A percentile compares a stretch with the other conserved stretches of the same genome.
Conservation (phyloP, 2,329 filamentous ascomycete species). For the Thelonectria olida region DNA sequence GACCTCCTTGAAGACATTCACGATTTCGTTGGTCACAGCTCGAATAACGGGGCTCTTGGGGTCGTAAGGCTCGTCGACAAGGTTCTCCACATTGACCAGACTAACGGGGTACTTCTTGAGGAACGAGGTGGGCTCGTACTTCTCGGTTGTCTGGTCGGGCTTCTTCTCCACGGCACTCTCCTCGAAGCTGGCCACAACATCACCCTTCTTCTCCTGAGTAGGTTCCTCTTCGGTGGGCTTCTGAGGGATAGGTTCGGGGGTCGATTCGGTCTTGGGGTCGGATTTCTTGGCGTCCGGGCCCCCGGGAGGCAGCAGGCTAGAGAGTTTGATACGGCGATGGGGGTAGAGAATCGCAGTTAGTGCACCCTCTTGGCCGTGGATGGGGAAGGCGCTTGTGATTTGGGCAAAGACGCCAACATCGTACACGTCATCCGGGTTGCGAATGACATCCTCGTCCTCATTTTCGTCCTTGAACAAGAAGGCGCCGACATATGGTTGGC, state of each 20-base stretch:
- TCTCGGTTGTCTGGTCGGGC: slow-evolving; percentile 57
- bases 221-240: slow-evolving; percentile 63
- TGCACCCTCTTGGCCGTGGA: slow-evolving; percentile 83
- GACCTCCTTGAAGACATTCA: slow-evolving; percentile 98
- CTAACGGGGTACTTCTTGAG: slow-evolving; percentile 91
- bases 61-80: slow-evolving; percentile 88
- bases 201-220: slow-evolving; percentile 78
- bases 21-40: slow-evolving; percentile 95
- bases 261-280: slow-evolving; percentile 58
- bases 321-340: slow-evolving; percentile 92
- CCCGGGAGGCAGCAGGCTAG: slow-evolving; percentile 78
- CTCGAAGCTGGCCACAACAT: slow-evolving; percentile 97
- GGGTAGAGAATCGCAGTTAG: slow-evolving; percentile 96
- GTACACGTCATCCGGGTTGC: slow-evolving; percentile 89
- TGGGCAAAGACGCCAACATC: slow-evolving; percentile 98
- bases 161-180: slow-evolving; percentile 75
- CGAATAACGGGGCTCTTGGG: slow-evolving; percentile 89
- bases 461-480: slow-evolving; percentile 98
- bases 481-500: slow-evolving; percentile 95
- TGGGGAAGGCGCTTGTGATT: slow-evolving; percentile 94
- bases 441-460: slow-evolving; percentile 92
- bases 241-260: slow-evolving; percentile 67
- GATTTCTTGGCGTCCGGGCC: slow-evolving; percentile 60
- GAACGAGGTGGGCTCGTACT: slow-evolving; percentile 91
- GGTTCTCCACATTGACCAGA: slow-evolving; percentile 93